Conservation (phyloP, 345 rosid species). For the Euphorbia lathyris region DNA sequence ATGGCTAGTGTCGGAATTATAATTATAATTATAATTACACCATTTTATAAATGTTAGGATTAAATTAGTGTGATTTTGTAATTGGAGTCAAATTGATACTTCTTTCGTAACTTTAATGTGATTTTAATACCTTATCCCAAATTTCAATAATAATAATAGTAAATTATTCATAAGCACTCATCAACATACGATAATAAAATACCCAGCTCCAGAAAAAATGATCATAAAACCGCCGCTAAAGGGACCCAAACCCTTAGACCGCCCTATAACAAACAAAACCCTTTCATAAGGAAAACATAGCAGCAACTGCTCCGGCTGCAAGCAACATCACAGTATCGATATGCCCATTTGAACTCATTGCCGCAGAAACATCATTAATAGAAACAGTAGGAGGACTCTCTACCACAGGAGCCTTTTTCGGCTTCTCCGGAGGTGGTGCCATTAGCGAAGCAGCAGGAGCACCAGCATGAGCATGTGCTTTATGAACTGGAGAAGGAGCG, state of each 20-base stretch:
- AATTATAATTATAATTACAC: too few relatives aligned
- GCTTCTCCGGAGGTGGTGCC: conserved; percentile 14
- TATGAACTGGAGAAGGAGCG: conserved; percentile 15
- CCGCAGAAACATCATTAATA: background rate
- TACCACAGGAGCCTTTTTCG: conserved; percentile 5
- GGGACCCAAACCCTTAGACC: too few relatives aligned
- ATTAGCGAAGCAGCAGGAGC: background rate
- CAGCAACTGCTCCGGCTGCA: conserved; percentile 4
- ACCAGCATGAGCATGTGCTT: conserved; percentile 8
- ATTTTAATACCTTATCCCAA: too few relatives aligned
- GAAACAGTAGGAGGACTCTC: background rate
- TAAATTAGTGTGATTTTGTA: too few relatives aligned
- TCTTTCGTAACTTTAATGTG: too few relatives aligned
- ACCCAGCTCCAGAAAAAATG: background rate
- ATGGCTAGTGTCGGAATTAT: too few relatives aligned
- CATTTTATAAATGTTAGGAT: too few relatives aligned
- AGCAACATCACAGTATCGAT: background rate
- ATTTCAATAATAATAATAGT: background rate
- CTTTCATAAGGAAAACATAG: background rate
- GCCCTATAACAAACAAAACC: background rate
- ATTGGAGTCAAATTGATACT: too few relatives aligned
- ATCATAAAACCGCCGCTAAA: background rate
- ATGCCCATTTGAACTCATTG: background rate
- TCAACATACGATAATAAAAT: background rate
- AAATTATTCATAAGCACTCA: conserved; percentile 1